A percentile compares a stretch with the other conserved stretches of the same genome.
Evolutionary conservation across 495 filamentous ascomycete species (phyloP).

Genomic region (Tuber microsphaerosporum): DNA sequence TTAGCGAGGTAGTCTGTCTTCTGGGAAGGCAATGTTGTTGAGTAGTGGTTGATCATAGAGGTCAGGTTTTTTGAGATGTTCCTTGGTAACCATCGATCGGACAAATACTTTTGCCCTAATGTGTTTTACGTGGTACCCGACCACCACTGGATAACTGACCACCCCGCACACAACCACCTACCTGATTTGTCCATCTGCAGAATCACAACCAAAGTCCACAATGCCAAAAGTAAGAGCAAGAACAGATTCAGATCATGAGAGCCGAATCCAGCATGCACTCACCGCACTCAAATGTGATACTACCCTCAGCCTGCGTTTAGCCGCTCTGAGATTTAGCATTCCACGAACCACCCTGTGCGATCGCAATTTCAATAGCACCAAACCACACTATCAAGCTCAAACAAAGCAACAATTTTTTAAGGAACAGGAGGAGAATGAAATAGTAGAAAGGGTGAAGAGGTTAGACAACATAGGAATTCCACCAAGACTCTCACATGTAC

Average conservation of each 20-base stretch:
- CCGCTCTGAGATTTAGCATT: constrained; percentile 3
- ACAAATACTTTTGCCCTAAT: no score
- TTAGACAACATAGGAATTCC: constrained; percentile 15
- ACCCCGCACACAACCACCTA: background rate
- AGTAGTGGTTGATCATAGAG: no score
- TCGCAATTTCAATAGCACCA: background rate
- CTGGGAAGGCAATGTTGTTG: no score
- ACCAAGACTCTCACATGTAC: constrained; percentile 5
- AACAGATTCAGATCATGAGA: background rate
- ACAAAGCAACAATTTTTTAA: background rate
- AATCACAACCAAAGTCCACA: background rate
- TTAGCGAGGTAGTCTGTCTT: no score
- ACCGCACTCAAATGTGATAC: background rate
- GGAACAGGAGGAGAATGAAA: background rate
- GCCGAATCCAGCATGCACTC: background rate
- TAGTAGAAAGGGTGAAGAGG: constrained; percentile 7
- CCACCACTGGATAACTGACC: background rate
- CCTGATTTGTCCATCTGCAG: background rate
- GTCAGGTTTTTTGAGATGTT: no score
- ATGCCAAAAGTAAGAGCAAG: constrained; percentile 3
- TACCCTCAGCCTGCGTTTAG: background rate
- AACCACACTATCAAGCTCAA: constrained; percentile 6
- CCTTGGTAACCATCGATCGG: no score
- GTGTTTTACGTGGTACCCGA: no score
- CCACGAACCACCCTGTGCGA: background rate